Percentiles rank a stretch among this genome's conserved stretches.
These are phyloP conservation scores for Fomitiporia mediterranea DNA, from an alignment of 1,284 basidiomycete genomes.

Conservation along the genomic window DNA sequence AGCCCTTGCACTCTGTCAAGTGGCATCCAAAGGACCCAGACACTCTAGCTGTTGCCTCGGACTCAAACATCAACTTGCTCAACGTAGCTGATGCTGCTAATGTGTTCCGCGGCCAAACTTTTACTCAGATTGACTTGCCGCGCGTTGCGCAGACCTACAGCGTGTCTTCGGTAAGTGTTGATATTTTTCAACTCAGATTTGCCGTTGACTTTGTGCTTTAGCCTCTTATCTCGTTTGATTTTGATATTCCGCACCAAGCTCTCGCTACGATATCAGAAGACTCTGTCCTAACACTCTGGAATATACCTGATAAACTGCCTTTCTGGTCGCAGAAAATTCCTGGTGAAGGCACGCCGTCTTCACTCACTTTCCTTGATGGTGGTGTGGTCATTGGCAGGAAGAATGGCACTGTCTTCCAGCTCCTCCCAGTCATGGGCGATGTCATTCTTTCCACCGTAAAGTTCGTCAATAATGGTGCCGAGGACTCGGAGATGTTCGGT, in stretches of 20 bases:
- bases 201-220: constrained; percentile 29
- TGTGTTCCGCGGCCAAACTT: constrained; percentile 54
- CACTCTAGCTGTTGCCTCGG: constrained; percentile 72
- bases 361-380: constrained; percentile 72
- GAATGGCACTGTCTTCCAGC: constrained; percentile 75
- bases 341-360: constrained; percentile 74
- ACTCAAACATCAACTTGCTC: constrained; percentile 65
- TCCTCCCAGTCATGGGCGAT: constrained; percentile 65
- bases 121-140: constrained; percentile 59
- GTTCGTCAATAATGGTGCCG: constrained; percentile 61
- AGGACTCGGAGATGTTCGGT: constrained; percentile 79
- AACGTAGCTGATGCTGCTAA: constrained; percentile 59
- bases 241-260: constrained; percentile 66
- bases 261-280: constrained; percentile 76
- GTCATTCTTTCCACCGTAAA: constrained; percentile 71
- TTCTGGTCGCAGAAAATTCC: constrained; percentile 69
- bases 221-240: constrained; percentile 77
- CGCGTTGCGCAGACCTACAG: constrained; percentile 62
- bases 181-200: neutral
- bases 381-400: constrained; percentile 74
- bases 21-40: constrained; percentile 77
- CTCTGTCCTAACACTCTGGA: constrained; percentile 74
- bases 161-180: constrained; percentile 56
- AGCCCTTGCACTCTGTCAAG: constrained; percentile 70
- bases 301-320: constrained; percentile 64